Base-by-base conservation (phyloP, 257 asterid genomes). In the Przewalskia tangutica region DNA sequence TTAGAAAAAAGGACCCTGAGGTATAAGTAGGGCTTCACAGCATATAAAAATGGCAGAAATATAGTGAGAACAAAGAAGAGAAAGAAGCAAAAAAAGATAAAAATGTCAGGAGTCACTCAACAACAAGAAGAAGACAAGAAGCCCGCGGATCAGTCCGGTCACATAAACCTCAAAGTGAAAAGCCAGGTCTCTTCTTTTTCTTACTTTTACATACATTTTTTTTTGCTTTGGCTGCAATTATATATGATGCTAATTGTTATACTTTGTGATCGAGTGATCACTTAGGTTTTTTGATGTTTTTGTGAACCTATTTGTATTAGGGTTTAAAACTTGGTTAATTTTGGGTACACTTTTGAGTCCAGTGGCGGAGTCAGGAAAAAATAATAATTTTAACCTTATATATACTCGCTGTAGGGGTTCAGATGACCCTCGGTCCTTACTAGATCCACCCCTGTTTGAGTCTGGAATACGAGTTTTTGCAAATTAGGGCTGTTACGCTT, bases 151-250 rank as follows among this genome's bases (percentile, higher is more conserved):
- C 85, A 80, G 56, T 34, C 77, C 17, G 84, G 42, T 10, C 86
- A 84, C 55, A 85, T 89, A 65, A 87, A 86, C 77, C 88, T 88
- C 71, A 88, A 88, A 86, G 91, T 88, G 77, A 88, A 88, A n/a
- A 84, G 89, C 83, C 91, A 88, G 91, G 91, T 88, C 40, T 67
- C 8, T 10, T 2, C 14, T 50, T 13, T 14, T 56, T 11, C n/a
- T 48, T 42, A n/a, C n/a, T 36, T 58, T 23, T 5, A 10, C 44
- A 16, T 62, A 12, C 6, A 2, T 27, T 17, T 17, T 23, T 34
- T 7, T 53, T 0, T n/a, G 40, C 17, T 70, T 10, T 59, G 27
- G 18, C 7, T 46, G 59, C 59, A 18, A 71, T 8, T 50, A 1
- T 17, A 46, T 5, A 6, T 66, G 0, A 36, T 66, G 23, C 12